Conservation (phyloP, 1,284 basidiomycete genomes). For the Sporisorium exsertum region DNA sequence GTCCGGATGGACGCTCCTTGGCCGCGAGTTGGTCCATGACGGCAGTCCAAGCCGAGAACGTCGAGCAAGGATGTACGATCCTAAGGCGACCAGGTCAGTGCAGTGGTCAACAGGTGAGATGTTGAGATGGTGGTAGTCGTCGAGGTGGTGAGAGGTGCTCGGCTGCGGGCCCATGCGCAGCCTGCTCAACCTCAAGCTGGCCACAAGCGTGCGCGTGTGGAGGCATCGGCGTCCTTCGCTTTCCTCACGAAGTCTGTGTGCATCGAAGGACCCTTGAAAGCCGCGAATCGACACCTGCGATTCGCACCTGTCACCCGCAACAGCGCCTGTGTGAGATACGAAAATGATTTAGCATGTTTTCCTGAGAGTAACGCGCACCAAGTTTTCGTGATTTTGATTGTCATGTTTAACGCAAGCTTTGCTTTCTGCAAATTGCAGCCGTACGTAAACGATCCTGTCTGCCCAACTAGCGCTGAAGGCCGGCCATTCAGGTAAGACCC, state of each 20-base stretch:
- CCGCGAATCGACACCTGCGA: background rate
- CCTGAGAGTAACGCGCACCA: too few relatives aligned
- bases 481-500: too few relatives aligned
- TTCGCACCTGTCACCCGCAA: too few relatives aligned
- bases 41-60: background rate
- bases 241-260: background rate
- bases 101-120: background rate
- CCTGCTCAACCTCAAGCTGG: background rate
- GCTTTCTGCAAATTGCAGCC: too few relatives aligned
- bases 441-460: too few relatives aligned
- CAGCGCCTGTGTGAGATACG: too few relatives aligned
- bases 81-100: background rate
- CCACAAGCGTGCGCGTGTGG: background rate
- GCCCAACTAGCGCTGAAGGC: too few relatives aligned
- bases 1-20: constrained; percentile 39
- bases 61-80: background rate
- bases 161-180: constrained; percentile 7
- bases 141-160: too few relatives aligned
- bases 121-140: constrained; percentile 7
- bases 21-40: constrained; percentile 3
- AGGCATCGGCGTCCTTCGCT: background rate
- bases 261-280: background rate
- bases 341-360: too few relatives aligned
- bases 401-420: too few relatives aligned
- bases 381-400: too few relatives aligned